These are phyloP conservation scores for Limtongozyma cylindracea DNA, from an alignment of 805 yeast genomes.

Conservation along the genomic window DNA sequence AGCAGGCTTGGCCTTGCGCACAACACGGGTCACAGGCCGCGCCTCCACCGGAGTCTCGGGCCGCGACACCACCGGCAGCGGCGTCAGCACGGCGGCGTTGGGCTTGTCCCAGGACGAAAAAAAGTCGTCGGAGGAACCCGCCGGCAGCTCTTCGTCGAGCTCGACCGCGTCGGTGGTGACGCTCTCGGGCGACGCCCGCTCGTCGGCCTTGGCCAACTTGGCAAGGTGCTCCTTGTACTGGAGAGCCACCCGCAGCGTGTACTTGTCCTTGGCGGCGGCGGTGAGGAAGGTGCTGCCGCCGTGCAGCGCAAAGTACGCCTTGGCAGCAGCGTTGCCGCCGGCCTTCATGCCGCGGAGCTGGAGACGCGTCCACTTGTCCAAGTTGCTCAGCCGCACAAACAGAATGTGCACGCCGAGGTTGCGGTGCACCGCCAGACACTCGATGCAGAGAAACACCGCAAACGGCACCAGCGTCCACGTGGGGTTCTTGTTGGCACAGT, in stretches of 20 bases:
- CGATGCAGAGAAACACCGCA: conserved; percentile 78
- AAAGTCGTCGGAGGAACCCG: conserved; percentile 47
- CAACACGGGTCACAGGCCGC: conserved; percentile 1
- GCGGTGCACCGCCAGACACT: conserved; percentile 90
- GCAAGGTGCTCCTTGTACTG: conserved; percentile 64
- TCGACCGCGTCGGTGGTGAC: conserved; percentile 28
- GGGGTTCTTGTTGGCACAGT: conserved; percentile 83
- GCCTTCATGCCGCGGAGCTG: conserved; percentile 81
- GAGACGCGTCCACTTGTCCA: conserved; percentile 85
- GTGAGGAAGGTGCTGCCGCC: conserved; percentile 60
- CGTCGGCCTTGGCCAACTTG: conserved; percentile 41
- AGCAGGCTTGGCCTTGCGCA: conserved; percentile 3
- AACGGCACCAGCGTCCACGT: conserved; percentile 97
- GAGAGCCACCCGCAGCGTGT: conserved; percentile 56
- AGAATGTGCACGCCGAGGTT: conserved; percentile 91
- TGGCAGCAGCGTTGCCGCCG: conserved; percentile 80
- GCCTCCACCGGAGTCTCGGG: conserved; percentile 13
- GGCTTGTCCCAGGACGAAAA: conserved; percentile 85
- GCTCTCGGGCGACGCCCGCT: conserved; percentile 41
- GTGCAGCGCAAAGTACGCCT: conserved; percentile 59
- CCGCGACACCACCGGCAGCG: conserved; percentile 22
- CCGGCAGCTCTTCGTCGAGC: conserved; percentile 8
- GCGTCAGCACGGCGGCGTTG: conserved; percentile 15
- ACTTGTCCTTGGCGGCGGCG: conserved; percentile 47
- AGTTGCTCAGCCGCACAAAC: conserved; percentile 74